These are phyloP conservation scores for Komagataella phaffii DNA, from an alignment of 805 yeast genomes.

Conservation along the genomic window DNA sequence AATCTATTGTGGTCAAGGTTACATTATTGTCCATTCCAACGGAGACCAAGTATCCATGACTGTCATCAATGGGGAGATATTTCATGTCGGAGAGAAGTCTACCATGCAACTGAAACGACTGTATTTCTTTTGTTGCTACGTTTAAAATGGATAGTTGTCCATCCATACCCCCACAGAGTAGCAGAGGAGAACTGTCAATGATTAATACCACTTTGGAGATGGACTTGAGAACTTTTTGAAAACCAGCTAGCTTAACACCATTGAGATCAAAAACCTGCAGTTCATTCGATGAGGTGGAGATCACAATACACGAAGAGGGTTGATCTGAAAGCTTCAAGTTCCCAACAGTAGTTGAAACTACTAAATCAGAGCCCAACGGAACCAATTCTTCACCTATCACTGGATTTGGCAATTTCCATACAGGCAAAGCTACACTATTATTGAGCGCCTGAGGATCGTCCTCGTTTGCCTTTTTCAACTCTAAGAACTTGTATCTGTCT, in stretches of 20 bases:
- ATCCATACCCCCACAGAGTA: conserved; percentile 19
- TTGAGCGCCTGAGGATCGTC: conserved; percentile 1
- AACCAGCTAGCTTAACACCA: not conserved
- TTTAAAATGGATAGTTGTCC: conserved; percentile 11
- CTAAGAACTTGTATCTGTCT: conserved; percentile 17
- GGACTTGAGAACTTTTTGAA: not conserved
- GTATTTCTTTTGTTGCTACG: not conserved
- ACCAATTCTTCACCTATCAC: not conserved
- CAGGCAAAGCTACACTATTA: not conserved
- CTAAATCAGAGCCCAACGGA: not conserved
- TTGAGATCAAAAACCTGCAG: not conserved
- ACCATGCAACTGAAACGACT: conserved; percentile 14
- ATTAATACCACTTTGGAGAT: conserved; percentile 4
- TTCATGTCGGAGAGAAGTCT: conserved; percentile 14
- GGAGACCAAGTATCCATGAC: conserved; percentile 27
- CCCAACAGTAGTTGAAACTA: not conserved
- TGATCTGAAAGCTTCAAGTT: not conserved
- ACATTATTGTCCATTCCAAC: conserved; percentile 47
- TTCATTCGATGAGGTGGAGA: not conserved
- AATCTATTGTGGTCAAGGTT: conserved; percentile 19
- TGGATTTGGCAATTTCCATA: not conserved
- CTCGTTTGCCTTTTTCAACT: conserved; percentile 4
- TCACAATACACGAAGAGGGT: not conserved
- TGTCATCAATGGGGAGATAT: conserved; percentile 5
- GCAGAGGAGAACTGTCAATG: conserved; percentile 8